These are phyloP conservation scores for Penicillium soppii DNA, from an alignment of 495 filamentous ascomycete genomes.

Conservation along the genomic window DNA sequence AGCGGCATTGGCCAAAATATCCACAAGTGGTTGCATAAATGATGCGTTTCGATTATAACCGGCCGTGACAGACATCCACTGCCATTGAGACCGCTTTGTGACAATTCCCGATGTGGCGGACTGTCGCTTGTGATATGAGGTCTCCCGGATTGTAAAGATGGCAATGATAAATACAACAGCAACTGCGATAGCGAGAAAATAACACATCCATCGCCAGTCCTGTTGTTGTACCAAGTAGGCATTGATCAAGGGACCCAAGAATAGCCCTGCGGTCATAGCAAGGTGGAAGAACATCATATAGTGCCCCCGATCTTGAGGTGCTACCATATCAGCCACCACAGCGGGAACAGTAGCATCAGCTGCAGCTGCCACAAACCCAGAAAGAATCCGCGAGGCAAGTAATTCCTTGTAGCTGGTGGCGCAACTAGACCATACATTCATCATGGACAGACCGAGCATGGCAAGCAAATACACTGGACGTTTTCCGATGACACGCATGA, in stretches of 20 bases:
- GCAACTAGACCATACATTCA: constrained; percentile 30
- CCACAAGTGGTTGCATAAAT: constrained; percentile 20
- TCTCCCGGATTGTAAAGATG: constrained; percentile 30
- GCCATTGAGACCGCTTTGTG: constrained; percentile 13
- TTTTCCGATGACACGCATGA: constrained; percentile 31
- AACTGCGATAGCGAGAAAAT: constrained; percentile 26
- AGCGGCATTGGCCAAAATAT: constrained; percentile 22
- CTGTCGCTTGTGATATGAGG: constrained; percentile 15
- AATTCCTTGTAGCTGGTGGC: constrained; percentile 26
- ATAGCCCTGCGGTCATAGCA: constrained; percentile 28
- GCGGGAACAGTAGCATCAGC: constrained; percentile 34
- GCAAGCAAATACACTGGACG: constrained; percentile 31
- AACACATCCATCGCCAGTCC: constrained; percentile 36
- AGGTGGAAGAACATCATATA: constrained; percentile 38
- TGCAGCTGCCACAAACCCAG: constrained; percentile 27
- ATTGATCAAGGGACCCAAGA: constrained; percentile 34
- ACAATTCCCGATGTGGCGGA: background rate
- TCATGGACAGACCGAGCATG: constrained; percentile 24
- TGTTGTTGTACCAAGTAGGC: constrained; percentile 30
- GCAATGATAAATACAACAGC: constrained; percentile 16
- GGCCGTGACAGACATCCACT: constrained; percentile 27
- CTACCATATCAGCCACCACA: constrained; percentile 31
- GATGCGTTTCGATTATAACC: constrained; percentile 29
- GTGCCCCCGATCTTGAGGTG: constrained; percentile 32
- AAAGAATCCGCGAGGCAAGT: constrained; percentile 30